These are phyloP conservation scores for Mycena capillaripes DNA, from an alignment of 768 basidiomycete species.

Conservation along the genomic window DNA sequence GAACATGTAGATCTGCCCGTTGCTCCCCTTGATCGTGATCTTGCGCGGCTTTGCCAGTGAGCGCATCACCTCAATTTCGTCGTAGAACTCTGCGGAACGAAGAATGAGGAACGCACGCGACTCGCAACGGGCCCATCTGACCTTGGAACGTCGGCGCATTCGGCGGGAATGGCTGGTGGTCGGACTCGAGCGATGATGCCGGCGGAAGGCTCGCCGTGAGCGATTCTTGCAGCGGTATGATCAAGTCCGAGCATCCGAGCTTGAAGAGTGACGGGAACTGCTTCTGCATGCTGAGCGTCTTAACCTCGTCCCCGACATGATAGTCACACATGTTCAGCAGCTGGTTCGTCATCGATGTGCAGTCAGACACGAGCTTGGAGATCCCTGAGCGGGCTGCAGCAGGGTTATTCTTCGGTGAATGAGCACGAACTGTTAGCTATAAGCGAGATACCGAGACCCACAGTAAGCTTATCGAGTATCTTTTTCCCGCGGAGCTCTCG, in stretches of 20 bases:
- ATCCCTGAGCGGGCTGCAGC: slow-evolving; percentile 57
- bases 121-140: slow-evolving; percentile 46
- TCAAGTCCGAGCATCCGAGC: slow-evolving; percentile 75
- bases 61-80: slow-evolving; percentile 91
- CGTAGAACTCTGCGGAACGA: slow-evolving; percentile 70
- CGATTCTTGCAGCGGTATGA: slow-evolving; percentile 94
- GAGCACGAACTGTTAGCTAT: not conserved
- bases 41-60: slow-evolving; percentile 94
- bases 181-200: slow-evolving; percentile 68
- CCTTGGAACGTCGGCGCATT: slow-evolving; percentile 83
- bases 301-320: slow-evolving; percentile 54
- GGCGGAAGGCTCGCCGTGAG: slow-evolving; percentile 92
- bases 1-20: slow-evolving; percentile 91
- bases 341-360: slow-evolving; percentile 74
- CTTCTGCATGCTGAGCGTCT: slow-evolving; percentile 63
- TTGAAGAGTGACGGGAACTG: slow-evolving; percentile 68
- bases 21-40: slow-evolving; percentile 84
- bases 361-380: slow-evolving; percentile 66
- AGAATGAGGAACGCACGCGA: not conserved
- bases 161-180: slow-evolving; percentile 85
- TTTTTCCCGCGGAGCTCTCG: slow-evolving; percentile 71
- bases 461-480: slow-evolving; percentile 72
- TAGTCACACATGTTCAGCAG: slow-evolving; percentile 77
- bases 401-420: slow-evolving; percentile 58
- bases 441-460: slow-evolving; percentile 45